These are phyloP conservation scores for Biancaea sappan DNA, from an alignment of 306 rosid genomes.

Conservation along the genomic window DNA sequence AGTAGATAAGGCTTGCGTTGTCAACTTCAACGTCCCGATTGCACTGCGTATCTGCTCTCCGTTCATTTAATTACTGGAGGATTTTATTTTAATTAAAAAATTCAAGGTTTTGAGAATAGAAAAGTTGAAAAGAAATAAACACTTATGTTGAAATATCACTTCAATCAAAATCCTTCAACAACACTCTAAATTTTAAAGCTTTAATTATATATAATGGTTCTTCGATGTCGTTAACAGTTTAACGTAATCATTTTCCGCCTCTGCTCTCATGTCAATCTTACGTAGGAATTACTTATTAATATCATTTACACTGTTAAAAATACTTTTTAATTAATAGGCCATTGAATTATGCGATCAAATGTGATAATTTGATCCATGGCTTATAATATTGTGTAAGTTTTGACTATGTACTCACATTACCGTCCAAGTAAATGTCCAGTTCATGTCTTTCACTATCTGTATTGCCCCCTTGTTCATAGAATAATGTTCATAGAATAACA, in stretches of 20 bases:
- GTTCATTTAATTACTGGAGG: too few species aligned
- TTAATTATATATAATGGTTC: neutral
- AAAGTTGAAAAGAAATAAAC: too few species aligned
- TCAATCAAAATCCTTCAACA: too few species aligned
- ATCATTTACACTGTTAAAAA: neutral
- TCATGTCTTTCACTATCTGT: neutral
- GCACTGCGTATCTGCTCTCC: constrained; percentile 43
- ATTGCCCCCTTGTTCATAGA: neutral
- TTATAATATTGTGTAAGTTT: neutral
- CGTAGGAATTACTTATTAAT: neutral
- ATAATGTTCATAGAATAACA: neutral
- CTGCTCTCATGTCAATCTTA: neutral
- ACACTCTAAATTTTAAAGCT: too few species aligned
- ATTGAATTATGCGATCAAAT: neutral
- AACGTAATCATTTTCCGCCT: neutral
- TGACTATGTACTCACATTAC: neutral
- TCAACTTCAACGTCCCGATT: constrained; percentile 52
- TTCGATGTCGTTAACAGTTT: constrained; percentile 2
- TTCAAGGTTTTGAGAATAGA: constrained; percentile 4
- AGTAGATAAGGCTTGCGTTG: constrained; percentile 53
- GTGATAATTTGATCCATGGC: neutral
- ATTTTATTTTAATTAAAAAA: too few species aligned
- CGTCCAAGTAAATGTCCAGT: neutral
- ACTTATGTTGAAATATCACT: too few species aligned
- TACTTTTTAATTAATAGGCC: neutral